Evolutionary conservation across 75 land plant genomes (phyloP).

Genomic region (Azolla pinnata): DNA sequence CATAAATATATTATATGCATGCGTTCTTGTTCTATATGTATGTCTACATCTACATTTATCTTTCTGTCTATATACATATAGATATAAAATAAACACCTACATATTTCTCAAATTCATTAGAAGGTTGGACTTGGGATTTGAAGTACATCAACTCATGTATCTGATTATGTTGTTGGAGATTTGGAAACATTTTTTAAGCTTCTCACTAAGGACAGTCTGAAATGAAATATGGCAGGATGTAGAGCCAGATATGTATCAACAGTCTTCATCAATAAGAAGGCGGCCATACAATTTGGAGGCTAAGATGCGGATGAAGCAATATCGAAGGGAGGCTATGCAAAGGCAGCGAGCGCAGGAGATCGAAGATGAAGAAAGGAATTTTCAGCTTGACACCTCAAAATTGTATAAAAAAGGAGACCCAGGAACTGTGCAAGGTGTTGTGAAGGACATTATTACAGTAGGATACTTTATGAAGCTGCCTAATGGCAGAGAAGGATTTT

Average conservation of each 20-base stretch:
- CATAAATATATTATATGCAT: no score
- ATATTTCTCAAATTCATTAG: no score
- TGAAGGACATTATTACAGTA: slow-evolving; percentile 2
- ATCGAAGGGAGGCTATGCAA: slow-evolving; percentile 4
- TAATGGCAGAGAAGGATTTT: slow-evolving; percentile 2
- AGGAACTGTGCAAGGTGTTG: slow-evolving; percentile 5
- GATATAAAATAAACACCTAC: no score
- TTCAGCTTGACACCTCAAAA: neutral
- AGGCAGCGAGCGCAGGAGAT: neutral
- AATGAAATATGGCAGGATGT: no score
- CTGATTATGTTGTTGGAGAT: no score
- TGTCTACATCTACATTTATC: no score
- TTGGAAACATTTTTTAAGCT: no score
- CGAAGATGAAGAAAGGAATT: slow-evolving; percentile 6
- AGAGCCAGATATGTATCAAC: neutral
- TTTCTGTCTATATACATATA: no score
- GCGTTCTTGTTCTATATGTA: no score
- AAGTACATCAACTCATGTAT: no score
- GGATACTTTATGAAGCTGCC: slow-evolving; percentile 1
- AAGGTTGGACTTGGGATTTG: no score
- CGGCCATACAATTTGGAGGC: slow-evolving; percentile 9
- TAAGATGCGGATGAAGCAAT: slow-evolving; percentile 5
- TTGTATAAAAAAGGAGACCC: slow-evolving; percentile 7
- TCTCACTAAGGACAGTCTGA: no score
- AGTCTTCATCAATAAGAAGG: slow-evolving; percentile 1